These are phyloP conservation scores for Sugiyamaella paludigena DNA, from an alignment of 1,139 yeast species.

Conservation along the genomic window DNA sequence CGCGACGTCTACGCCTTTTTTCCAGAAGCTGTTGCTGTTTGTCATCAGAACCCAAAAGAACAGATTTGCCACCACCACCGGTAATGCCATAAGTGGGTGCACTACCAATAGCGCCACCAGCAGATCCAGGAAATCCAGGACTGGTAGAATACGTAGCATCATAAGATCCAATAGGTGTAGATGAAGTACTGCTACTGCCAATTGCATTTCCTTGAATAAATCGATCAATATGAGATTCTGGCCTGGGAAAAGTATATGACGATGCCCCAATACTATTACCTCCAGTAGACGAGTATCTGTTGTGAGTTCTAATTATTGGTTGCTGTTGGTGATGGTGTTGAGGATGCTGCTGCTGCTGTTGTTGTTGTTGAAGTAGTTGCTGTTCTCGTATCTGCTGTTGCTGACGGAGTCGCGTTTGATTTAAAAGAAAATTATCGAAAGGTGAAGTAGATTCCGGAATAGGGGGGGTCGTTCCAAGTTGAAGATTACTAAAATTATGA, in stretches of 20 bases:
- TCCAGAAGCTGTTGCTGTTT: conserved; percentile 30
- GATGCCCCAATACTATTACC: conserved; percentile 3
- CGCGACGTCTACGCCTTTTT: conserved; percentile 45
- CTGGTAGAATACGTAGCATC: conserved; percentile 19
- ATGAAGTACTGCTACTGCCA: conserved; percentile 18
- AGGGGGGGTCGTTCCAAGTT: conserved; percentile 30
- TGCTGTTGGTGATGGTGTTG: conserved; percentile 11
- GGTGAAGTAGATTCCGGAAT: conserved; percentile 34
- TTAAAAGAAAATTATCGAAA: conserved; percentile 32
- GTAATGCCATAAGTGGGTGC: not conserved
- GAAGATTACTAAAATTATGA: conserved; percentile 6
- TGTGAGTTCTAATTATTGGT: conserved; percentile 3
- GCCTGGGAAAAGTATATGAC: conserved; percentile 11
- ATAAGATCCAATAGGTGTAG: conserved; percentile 32
- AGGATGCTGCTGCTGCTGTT: not conserved
- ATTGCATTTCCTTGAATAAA: conserved; percentile 19
- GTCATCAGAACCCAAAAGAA: conserved; percentile 20
- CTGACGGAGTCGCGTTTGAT: conserved; percentile 16
- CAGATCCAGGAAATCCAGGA: conserved; percentile 15
- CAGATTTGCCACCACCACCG: conserved; percentile 5
- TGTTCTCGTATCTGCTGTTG: conserved; percentile 1
- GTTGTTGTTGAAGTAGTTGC: conserved; percentile 4
- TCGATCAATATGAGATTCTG: conserved; percentile 18
- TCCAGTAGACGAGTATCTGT: conserved; percentile 12
- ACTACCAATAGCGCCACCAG: conserved; percentile 11